Percentiles rank a stretch among this genome's conserved stretches.
These are phyloP conservation scores for Exophiala phaeomuriformis DNA, from an alignment of 2,329 filamentous ascomycete species.

Conservation along the genomic window DNA sequence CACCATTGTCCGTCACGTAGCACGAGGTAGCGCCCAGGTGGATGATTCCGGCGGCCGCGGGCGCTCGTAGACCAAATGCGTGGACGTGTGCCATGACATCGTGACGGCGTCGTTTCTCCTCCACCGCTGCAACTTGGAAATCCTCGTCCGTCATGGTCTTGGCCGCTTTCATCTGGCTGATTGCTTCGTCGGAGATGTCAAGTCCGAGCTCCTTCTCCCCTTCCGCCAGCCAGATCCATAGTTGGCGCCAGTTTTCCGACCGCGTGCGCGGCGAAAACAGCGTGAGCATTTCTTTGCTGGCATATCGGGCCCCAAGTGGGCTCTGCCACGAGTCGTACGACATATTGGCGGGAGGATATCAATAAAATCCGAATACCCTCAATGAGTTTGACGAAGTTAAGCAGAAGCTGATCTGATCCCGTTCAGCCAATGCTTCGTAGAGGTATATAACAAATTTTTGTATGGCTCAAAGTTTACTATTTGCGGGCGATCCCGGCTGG, in stretches of 20 bases:
- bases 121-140: conserved; percentile 64
- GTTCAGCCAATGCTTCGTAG: not conserved
- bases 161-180: conserved; percentile 68
- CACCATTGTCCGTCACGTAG: conserved; percentile 62
- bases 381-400: no score
- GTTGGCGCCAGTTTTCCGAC: conserved; percentile 70
- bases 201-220: conserved; percentile 74
- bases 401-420: no score
- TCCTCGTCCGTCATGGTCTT: conserved; percentile 69
- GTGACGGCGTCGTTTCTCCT: conserved; percentile 67
- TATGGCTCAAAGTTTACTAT: not conserved
- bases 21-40: conserved; percentile 62
- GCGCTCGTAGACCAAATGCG: conserved; percentile 65
- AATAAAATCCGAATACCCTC: not conserved
- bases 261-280: conserved; percentile 73
- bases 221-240: conserved; percentile 82
- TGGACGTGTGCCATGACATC: conserved; percentile 63
- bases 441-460: not conserved
- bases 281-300: conserved; percentile 64
- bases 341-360: conserved; percentile 6
- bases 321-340: conserved; percentile 56
- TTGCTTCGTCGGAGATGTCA: conserved; percentile 63
- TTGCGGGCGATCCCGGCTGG: not conserved
- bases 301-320: conserved; percentile 64
- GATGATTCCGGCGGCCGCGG: conserved; percentile 73